These are phyloP conservation scores for Moesziomyces parantarcticus DNA, from an alignment of 1,284 basidiomycete species.

Conservation along the genomic window DNA sequence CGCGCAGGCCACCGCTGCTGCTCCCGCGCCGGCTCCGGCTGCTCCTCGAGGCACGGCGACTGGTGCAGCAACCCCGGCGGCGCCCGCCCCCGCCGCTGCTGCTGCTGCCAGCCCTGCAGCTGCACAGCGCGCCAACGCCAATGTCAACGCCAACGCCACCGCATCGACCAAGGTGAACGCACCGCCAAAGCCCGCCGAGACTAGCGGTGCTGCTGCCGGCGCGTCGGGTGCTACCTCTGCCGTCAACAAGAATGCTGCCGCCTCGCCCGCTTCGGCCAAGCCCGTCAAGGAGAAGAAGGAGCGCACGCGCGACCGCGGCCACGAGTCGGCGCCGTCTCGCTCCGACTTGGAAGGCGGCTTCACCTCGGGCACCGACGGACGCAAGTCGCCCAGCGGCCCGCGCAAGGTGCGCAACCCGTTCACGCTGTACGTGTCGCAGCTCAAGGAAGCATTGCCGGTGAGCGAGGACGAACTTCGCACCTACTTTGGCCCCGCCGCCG, in stretches of 20 bases:
- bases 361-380: conserved; percentile 36
- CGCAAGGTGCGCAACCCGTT: conserved; percentile 35
- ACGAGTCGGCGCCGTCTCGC: conserved; percentile 45
- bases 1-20: conserved; percentile 1
- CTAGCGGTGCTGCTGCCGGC: conserved; percentile 13
- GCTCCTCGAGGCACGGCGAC: conserved; percentile 7
- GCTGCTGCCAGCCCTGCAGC: conserved; percentile 3
- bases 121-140: neutral
- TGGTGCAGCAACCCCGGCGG: conserved; percentile 7
- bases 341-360: conserved; percentile 42
- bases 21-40: conserved; percentile 7
- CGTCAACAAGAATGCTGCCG: conserved; percentile 3
- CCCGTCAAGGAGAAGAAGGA: conserved; percentile 41
- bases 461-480: conserved; percentile 50
- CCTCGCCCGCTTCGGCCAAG: conserved; percentile 20
- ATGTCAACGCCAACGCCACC: neutral
- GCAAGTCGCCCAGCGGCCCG: conserved; percentile 27
- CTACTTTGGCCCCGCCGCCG: conserved; percentile 59
- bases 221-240: conserved; percentile 1
- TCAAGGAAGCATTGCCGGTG: conserved; percentile 57
- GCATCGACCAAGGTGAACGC: neutral
- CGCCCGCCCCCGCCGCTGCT: neutral
- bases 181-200: conserved; percentile 8
- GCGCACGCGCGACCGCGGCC: conserved; percentile 27
- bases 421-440: conserved; percentile 54